Evolutionary conservation across 768 basidiomycete genomes (phyloP).

Genomic region (Rhodotorula toruloides): DNA sequence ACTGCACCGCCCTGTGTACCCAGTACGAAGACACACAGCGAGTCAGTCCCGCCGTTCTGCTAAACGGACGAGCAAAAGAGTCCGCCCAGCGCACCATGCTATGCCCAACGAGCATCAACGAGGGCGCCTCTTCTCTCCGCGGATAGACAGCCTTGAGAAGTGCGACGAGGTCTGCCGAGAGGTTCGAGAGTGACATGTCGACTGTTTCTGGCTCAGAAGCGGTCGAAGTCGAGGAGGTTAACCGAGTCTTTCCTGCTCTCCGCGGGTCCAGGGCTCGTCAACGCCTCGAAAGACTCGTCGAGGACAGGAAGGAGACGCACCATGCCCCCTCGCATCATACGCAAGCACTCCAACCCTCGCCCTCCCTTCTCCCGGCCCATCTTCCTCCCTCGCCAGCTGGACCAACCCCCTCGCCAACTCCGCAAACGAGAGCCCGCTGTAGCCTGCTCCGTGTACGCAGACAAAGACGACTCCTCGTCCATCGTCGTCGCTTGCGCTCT

Average conservation of each 20-base stretch:
- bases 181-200: slow-evolving; percentile 66
- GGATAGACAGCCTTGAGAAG: slow-evolving; percentile 68
- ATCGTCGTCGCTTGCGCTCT: neutral
- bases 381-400: slow-evolving; percentile 43
- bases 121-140: slow-evolving; percentile 59
- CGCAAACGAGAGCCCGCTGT: slow-evolving; percentile 82
- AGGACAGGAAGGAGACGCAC: slow-evolving; percentile 50
- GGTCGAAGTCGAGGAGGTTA: too few species aligned
- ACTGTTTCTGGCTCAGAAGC: too few species aligned
- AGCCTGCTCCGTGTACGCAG: slow-evolving; percentile 96
- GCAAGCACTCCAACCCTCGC: slow-evolving; percentile 75
- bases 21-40: too few species aligned
- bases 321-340: slow-evolving; percentile 80
- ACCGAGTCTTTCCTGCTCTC: slow-evolving; percentile 61
- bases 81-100: slow-evolving; percentile 58
- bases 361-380: slow-evolving; percentile 38
- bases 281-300: neutral
- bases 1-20: slow-evolving; percentile 68
- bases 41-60: too few species aligned
- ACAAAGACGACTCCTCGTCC: slow-evolving; percentile 59
- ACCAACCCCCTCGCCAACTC: slow-evolving; percentile 76
- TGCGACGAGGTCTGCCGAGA: slow-evolving; percentile 68
- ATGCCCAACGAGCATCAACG: slow-evolving; percentile 82
- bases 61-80: neutral
- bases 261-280: neutral